A percentile compares a stretch with the other conserved stretches of the same genome.
These are phyloP conservation scores for Postia placenta DNA, from an alignment of 768 basidiomycete species.

Conservation along the genomic window DNA sequence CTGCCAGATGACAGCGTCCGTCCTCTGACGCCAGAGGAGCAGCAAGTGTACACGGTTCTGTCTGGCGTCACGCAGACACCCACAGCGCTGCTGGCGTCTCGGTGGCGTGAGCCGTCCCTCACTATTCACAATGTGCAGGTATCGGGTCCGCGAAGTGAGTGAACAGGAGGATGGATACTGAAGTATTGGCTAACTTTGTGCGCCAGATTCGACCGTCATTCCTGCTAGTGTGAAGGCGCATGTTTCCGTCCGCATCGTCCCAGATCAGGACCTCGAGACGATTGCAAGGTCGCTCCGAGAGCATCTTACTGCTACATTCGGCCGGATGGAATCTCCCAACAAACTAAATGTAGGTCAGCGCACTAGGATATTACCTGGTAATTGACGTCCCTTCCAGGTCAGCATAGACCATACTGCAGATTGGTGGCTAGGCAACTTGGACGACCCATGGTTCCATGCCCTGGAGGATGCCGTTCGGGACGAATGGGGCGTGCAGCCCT, in stretches of 20 bases:
- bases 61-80: slow-evolving; percentile 63
- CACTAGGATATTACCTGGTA: background rate
- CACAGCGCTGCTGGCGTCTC: slow-evolving; percentile 60
- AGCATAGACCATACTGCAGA: slow-evolving; percentile 78
- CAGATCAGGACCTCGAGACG: slow-evolving; percentile 77
- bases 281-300: slow-evolving; percentile 57
- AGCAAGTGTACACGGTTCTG: slow-evolving; percentile 59
- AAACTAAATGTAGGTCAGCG: slow-evolving; percentile 53
- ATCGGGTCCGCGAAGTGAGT: slow-evolving; percentile 74
- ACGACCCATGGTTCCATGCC: slow-evolving; percentile 81
- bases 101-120: slow-evolving; percentile 89
- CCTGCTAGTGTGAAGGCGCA: slow-evolving; percentile 79
- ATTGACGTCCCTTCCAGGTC: slow-evolving; percentile 49
- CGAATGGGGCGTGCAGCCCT: slow-evolving; percentile 83
- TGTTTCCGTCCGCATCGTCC: slow-evolving; percentile 89
- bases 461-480: slow-evolving; percentile 77
- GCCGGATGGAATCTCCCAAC: slow-evolving; percentile 60
- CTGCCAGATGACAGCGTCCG: slow-evolving; percentile 70
- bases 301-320: slow-evolving; percentile 56
- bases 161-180: no score
- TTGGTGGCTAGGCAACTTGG: slow-evolving; percentile 93
- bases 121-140: slow-evolving; percentile 83
- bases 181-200: no score
- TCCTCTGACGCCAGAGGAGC: slow-evolving; percentile 60
- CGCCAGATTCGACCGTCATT: slow-evolving; percentile 81